Evolutionary conservation across 2,329 filamentous ascomycete species (phyloP).

Genomic region (Trichophyton mentagrophytes): DNA sequence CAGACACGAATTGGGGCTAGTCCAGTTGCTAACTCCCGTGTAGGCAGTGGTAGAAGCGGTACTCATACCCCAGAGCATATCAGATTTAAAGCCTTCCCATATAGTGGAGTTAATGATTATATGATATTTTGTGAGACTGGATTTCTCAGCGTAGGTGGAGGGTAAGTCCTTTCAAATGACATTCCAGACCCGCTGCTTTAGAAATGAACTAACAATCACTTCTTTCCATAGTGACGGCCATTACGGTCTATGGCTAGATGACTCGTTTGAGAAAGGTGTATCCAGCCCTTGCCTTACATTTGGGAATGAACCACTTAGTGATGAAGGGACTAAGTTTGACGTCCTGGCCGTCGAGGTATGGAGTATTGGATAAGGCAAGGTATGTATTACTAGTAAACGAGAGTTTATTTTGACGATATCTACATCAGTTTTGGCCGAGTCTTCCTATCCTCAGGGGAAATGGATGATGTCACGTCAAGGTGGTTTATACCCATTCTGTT

Average conservation of each 20-base stretch:
- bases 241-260: slow-evolving; percentile 88
- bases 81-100: slow-evolving; percentile 93
- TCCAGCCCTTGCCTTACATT: slow-evolving; percentile 81
- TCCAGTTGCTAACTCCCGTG: slow-evolving; percentile 12
- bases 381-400: neutral
- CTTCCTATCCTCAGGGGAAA: neutral
- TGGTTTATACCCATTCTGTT: neutral
- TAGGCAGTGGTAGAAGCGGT: slow-evolving; percentile 28
- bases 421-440: neutral
- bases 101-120: slow-evolving; percentile 91
- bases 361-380: slow-evolving; percentile 54
- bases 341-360: slow-evolving; percentile 85
- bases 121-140: slow-evolving; percentile 83
- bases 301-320: slow-evolving; percentile 85
- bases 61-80: slow-evolving; percentile 58
- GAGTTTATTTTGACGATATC: neutral
- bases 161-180: slow-evolving; percentile 29
- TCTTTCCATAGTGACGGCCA: slow-evolving; percentile 52
- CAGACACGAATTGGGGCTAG: neutral
- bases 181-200: neutral
- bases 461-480: neutral
- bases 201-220: neutral
- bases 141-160: slow-evolving; percentile 77
- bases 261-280: slow-evolving; percentile 68
- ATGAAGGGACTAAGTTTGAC: slow-evolving; percentile 84